Percentiles rank a stretch among this genome's conserved stretches.
phyloP scores from a whole-genome alignment of 495 filamentous ascomycete genomes.

The Aspergillus conjunctus region DNA sequence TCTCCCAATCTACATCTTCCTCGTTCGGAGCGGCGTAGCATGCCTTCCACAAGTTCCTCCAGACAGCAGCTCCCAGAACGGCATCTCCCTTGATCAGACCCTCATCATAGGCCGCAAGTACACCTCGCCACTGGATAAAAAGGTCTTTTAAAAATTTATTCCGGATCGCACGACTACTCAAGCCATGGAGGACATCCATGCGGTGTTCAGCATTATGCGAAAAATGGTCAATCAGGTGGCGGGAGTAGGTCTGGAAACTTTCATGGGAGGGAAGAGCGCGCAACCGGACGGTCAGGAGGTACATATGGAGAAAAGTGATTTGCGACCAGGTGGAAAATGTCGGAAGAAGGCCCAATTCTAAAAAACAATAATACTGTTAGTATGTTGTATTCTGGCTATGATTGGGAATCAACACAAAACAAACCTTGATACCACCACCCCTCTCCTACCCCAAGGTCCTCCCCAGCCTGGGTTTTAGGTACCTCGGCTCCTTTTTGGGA shows the following conservation, averaged over 20 bases:
- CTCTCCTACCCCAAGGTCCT: constrained; percentile 73
- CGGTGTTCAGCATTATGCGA: constrained; percentile 87
- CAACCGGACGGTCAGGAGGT: constrained; percentile 84
- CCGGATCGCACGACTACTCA: constrained; percentile 63
- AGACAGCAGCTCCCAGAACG: constrained; percentile 82
- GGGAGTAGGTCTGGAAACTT: constrained; percentile 62
- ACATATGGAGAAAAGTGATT: constrained; percentile 94
- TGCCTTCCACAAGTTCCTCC: constrained; percentile 90
- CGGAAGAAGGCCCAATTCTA: constrained; percentile 65
- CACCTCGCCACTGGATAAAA: constrained; percentile 87
- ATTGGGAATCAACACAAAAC: constrained; percentile 22
- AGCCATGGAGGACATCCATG: constrained; percentile 74
- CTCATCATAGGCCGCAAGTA: constrained; percentile 84
- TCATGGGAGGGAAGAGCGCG: constrained; percentile 68
- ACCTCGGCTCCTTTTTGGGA: constrained; percentile 57
- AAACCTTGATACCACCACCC: constrained; percentile 85
- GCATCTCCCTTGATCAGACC: constrained; percentile 81
- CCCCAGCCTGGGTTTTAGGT: constrained; percentile 66
- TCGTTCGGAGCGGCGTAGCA: constrained; percentile 42
- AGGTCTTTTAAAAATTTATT: constrained; percentile 91
- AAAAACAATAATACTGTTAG: too few species aligned
- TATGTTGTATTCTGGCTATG: not conserved
- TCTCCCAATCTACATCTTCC: constrained; percentile 65
- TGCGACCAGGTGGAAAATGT: constrained; percentile 97
- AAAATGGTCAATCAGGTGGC: constrained; percentile 86